Evolutionary conservation across 192 early-diverging fungal genomes (phyloP), one percentile per base, ranked within the genome.

Genomic region (Funneliformis mosseae): DNA sequence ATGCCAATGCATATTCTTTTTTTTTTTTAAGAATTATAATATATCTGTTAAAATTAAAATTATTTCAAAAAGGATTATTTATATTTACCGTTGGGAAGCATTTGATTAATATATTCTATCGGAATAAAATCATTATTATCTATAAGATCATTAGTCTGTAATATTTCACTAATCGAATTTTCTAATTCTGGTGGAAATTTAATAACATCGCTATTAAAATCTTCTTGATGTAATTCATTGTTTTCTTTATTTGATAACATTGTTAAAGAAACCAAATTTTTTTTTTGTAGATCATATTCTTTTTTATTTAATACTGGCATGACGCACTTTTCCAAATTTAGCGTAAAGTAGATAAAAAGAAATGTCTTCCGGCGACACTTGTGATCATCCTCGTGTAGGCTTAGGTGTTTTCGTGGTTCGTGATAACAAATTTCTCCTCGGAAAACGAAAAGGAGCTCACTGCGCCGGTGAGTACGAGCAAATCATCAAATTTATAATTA

Each of bases 31-130:
- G 3, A 76, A 25, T 48, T 8, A 41, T 28, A 64, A 77, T 46
- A 18, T 2, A 41, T 45, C 42, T 66, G 27, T 66, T n/a, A 33
- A 21, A 23, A 9, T 45, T 66, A 14, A 5, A 64, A 11, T 45
- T 46, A 27, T 12, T 46, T 42, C 6, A 25, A 71, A 64, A 74
- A 60, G 14, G 23, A 23, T 43, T 33, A 70, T 33, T 28, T 27
- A 42, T 2, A 12, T 76, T 60, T 85, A 94, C 91, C 93, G 87
- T 91, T 88, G 7, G 93, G 92, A 87, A 96, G 93, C 79, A 96
- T 85, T 12, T 85, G 80, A 85, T 98, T 96, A 77, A 98, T 87
- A 84, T 93, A 96, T 41, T 91, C 88, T 1, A 89, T 89, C 3
- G 93, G 88, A 78, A 92, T 90, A 78, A 97, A 96, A 43, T 92